Percentiles rank a stretch among this genome's conserved stretches.
Evolutionary conservation across 2,329 filamentous ascomycete genomes (phyloP).

Genomic region (Colletotrichum sp.): DNA sequence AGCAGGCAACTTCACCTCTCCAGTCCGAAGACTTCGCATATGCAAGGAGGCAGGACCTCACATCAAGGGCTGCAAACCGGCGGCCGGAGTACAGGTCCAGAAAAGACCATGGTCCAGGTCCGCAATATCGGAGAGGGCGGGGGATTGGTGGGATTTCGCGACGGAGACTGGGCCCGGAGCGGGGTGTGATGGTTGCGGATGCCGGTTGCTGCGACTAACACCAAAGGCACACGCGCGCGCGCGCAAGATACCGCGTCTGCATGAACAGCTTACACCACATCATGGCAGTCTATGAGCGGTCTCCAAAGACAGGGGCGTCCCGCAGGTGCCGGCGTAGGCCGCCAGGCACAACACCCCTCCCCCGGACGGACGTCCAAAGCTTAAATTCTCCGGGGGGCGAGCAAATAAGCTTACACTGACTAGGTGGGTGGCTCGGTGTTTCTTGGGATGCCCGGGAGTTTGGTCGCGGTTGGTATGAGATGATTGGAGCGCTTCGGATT

Average conservation of each 20-base stretch:
- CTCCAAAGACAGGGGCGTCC: not conserved
- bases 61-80: not conserved
- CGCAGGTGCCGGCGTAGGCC: not conserved
- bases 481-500: constrained; percentile 3
- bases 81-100: not conserved
- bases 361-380: not conserved
- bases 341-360: not conserved
- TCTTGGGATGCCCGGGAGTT: not conserved
- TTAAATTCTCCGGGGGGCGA: constrained; percentile 2
- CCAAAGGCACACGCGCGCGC: not conserved
- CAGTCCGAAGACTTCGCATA: not conserved
- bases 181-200: not conserved
- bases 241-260: not conserved
- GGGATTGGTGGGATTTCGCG: constrained; percentile 13
- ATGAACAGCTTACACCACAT: not conserved
- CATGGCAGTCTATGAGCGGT: not conserved
- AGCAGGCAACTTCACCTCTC: not conserved
- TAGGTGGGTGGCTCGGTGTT: not conserved
- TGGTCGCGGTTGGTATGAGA: not conserved
- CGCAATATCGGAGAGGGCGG: not conserved
- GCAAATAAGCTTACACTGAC: not conserved
- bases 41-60: not conserved
- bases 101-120: not conserved
- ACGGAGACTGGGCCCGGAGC: not conserved
- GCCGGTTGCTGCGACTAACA: not conserved